These are phyloP conservation scores for Aspergillus calidoustus DNA, from an alignment of 2,329 filamentous ascomycete genomes.

Conservation along the genomic window DNA sequence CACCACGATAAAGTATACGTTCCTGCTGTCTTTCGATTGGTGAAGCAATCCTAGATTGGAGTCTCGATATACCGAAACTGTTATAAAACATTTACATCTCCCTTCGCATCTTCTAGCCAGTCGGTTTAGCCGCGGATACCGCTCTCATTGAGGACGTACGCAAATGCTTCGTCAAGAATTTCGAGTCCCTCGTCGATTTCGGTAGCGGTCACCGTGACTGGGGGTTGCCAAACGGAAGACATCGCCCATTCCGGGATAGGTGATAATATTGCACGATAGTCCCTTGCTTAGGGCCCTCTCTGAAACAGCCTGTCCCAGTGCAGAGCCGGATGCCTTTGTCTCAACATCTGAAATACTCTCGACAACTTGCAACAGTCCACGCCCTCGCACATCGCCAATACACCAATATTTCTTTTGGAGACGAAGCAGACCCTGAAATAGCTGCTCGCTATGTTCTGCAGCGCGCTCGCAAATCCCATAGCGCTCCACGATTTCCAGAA, in stretches of 20 bases:
- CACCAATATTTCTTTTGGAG: constrained; percentile 60
- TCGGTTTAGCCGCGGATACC: no score
- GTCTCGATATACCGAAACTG: background rate
- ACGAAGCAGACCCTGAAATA: constrained; percentile 54
- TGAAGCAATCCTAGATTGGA: no score
- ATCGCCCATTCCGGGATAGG: constrained; percentile 59
- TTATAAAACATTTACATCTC: no score
- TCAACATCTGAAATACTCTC: constrained; percentile 60
- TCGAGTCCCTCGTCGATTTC: constrained; percentile 58
- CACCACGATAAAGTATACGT: constrained; percentile 21
- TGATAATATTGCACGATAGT: constrained; percentile 62
- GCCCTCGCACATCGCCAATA: constrained; percentile 65
- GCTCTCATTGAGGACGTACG: constrained; percentile 10
- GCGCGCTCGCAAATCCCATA: constrained; percentile 58
- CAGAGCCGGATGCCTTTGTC: constrained; percentile 54
- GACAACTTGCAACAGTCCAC: constrained; percentile 62
- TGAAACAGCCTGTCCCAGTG: constrained; percentile 55
- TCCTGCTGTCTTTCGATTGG: no score
- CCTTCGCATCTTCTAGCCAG: no score
- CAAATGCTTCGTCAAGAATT: constrained; percentile 63
- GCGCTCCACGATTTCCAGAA: constrained; percentile 64
- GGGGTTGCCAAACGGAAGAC: constrained; percentile 64
- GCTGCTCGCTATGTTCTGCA: constrained; percentile 48
- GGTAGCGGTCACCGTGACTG: constrained; percentile 60
- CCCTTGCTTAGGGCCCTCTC: constrained; percentile 57